Evolutionary conservation across 495 filamentous ascomycete species (phyloP).

Genomic region (Clohesyomyces aquaticus): DNA sequence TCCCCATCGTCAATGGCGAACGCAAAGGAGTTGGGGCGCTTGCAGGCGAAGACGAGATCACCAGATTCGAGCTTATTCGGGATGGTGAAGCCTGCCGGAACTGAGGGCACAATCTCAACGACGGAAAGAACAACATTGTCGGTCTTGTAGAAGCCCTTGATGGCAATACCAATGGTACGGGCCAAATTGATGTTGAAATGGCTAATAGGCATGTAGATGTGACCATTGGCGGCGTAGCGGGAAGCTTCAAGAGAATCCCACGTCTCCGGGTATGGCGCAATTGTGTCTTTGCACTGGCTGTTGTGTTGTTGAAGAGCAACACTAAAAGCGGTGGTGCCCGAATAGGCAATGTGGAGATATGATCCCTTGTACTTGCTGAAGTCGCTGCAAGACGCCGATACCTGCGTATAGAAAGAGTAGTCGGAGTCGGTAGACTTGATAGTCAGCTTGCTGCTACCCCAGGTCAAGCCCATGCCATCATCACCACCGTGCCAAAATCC

Average conservation of each 20-base stretch:
- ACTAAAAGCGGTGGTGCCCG: conserved; percentile 67
- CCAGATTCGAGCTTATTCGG: conserved; percentile 68
- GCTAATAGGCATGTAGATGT: conserved; percentile 74
- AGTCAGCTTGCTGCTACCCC: conserved; percentile 56
- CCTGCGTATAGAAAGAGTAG: conserved; percentile 69
- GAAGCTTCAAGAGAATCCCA: conserved; percentile 74
- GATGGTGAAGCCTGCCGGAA: conserved; percentile 57
- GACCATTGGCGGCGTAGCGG: conserved; percentile 61
- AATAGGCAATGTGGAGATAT: conserved; percentile 74
- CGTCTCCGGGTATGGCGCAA: conserved; percentile 71
- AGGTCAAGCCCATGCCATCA: conserved; percentile 59
- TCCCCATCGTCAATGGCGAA: conserved; percentile 82
- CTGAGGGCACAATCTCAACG: conserved; percentile 65
- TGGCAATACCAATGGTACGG: conserved; percentile 64
- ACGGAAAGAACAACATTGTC: conserved; percentile 58
- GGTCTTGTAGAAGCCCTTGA: conserved; percentile 68
- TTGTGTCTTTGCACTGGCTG: conserved; percentile 58
- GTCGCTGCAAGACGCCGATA: conserved; percentile 64
- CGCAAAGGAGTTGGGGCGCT: conserved; percentile 72
- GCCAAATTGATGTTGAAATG: conserved; percentile 71
- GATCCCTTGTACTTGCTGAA: conserved; percentile 58
- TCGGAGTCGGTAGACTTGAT: conserved; percentile 70
- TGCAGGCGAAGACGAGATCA: conserved; percentile 66
- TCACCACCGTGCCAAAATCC: conserved; percentile 74
- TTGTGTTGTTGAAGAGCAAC: conserved; percentile 77